Conservation (phyloP, 306 rosid genomes). For the Cyclanthera cordifolia region DNA sequence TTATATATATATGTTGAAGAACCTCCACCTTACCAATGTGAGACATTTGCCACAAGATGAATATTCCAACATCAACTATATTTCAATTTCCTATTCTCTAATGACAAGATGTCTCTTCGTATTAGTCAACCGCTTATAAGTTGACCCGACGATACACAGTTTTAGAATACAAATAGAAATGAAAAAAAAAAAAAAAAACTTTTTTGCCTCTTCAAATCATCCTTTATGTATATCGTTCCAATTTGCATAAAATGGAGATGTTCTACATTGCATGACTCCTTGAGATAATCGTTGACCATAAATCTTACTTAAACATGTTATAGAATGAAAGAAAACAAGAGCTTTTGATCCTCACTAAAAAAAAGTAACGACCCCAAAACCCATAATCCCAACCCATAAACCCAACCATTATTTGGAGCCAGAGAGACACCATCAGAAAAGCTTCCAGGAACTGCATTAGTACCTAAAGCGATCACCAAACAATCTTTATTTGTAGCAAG, state of each 20-base stretch:
- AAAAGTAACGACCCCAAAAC: neutral
- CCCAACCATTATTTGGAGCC: neutral
- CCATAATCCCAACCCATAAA: neutral
- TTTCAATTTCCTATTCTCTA: neutral
- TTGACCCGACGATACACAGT: neutral
- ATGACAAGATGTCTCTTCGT: neutral
- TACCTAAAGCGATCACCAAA: conserved; percentile 9
- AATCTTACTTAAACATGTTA: neutral
- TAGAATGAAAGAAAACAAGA: neutral
- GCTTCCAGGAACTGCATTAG: conserved; percentile 6
- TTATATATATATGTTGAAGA: too few species aligned
- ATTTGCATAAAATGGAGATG: neutral
- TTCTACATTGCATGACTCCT: neutral
- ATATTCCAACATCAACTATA: too few species aligned
- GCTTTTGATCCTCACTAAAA: neutral
- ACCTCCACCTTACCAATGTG: too few species aligned
- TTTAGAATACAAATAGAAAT: neutral
- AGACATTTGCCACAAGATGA: too few species aligned
- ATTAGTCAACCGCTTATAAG: neutral
- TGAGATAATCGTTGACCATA: neutral
- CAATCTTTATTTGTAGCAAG: conserved; percentile 1
- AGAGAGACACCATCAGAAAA: neutral
- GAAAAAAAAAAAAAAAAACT: neutral
- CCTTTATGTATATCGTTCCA: neutral
- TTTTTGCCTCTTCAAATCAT: neutral